Conservation (phyloP, 169 alveolate species). For the Plasmodium reichenowi region DNA sequence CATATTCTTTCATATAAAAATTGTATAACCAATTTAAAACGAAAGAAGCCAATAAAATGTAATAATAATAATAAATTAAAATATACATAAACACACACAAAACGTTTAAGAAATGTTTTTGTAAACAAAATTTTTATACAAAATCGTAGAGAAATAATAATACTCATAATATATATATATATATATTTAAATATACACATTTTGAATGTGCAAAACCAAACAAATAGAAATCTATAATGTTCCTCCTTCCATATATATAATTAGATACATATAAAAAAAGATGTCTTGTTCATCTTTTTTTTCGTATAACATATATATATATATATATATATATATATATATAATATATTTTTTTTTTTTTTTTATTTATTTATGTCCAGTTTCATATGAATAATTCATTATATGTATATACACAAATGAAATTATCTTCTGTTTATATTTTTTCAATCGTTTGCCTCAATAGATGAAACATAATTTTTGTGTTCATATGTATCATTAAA, state of each 20-base stretch:
- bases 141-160: neutral
- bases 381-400: neutral
- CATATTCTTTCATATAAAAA: slow-evolving; percentile 3
- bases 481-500: slow-evolving; percentile 17
- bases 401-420: neutral
- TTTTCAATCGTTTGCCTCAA: slow-evolving; percentile 42
- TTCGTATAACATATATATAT: neutral
- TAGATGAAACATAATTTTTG: slow-evolving; percentile 34
- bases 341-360: too few relatives aligned
- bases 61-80: neutral
- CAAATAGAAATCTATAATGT: neutral
- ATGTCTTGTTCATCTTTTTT: too few relatives aligned
- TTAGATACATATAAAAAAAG: too few relatives aligned
- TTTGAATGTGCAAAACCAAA: neutral
- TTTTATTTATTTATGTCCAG: neutral
- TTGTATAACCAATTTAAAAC: neutral
- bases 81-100: neutral
- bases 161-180: neutral
- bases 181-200: neutral
- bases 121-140: slow-evolving; percentile 2
- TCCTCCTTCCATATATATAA: neutral
- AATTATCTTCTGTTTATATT: neutral
- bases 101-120: too few relatives aligned
- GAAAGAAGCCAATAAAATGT: neutral
- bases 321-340: neutral